Conservation (phyloP, 306 rosid species). For the Amphicarpaea edgeworthii region DNA sequence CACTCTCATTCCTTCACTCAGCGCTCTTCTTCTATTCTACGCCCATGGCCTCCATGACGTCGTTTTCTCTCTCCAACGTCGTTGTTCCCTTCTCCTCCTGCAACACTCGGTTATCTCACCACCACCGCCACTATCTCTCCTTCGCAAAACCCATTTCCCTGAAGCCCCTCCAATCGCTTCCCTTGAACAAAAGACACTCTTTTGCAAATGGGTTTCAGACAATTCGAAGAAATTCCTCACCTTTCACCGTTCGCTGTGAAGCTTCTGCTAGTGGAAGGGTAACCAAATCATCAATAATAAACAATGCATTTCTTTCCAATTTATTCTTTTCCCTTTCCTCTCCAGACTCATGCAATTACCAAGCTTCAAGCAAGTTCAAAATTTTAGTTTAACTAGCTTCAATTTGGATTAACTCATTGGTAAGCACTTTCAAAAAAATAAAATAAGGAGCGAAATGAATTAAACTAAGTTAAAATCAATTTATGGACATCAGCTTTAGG, state of each 20-base stretch:
- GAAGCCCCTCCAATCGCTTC: slow-evolving; percentile 42
- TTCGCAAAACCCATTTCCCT: slow-evolving; percentile 50
- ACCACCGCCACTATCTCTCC: slow-evolving; percentile 27
- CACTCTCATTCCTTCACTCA: not conserved
- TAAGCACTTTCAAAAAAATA: no score
- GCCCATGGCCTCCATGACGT: slow-evolving; percentile 68
- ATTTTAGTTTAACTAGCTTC: not conserved
- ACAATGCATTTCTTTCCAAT: not conserved
- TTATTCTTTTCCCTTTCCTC: not conserved
- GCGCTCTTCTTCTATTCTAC: not conserved
- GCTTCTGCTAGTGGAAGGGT: slow-evolving; percentile 94
- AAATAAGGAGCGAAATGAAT: no score
- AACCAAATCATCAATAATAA: not conserved
- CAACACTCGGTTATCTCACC: slow-evolving; percentile 47
- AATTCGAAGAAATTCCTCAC: slow-evolving; percentile 48
- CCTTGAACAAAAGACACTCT: slow-evolving; percentile 37
- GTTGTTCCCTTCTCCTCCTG: slow-evolving; percentile 54
- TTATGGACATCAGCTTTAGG: no score
- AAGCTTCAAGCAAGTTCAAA: not conserved
- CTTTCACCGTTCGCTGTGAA: slow-evolving; percentile 68
- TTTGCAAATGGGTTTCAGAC: slow-evolving; percentile 52
- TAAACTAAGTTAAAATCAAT: no score
- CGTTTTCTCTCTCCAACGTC: slow-evolving; percentile 53
- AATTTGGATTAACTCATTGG: not conserved
- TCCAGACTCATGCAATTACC: not conserved